phyloP scores from a whole-genome alignment of 345 rosid genomes.

The Lepidium aucheri region DNA sequence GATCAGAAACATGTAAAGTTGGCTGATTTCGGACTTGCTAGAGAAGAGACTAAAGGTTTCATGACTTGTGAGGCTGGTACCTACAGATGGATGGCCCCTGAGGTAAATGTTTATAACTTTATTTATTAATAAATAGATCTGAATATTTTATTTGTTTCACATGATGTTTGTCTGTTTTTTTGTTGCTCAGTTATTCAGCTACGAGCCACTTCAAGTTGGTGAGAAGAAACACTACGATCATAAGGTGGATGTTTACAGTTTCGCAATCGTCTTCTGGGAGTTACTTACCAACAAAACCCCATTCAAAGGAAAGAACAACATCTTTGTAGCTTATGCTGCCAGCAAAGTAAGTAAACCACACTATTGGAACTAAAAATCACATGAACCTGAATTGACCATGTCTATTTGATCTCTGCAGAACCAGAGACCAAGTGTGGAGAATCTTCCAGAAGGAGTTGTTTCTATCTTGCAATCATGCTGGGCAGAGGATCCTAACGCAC shows the following conservation, averaged over 20 bases:
- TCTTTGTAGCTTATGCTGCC: slow-evolving; percentile 50
- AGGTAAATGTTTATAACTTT: slow-evolving; percentile 32
- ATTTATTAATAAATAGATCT: not conserved
- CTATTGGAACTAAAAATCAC: not conserved
- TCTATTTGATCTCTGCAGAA: slow-evolving; percentile 32
- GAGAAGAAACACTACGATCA: slow-evolving; percentile 61
- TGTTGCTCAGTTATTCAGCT: slow-evolving; percentile 44
- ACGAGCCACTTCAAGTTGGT: slow-evolving; percentile 40
- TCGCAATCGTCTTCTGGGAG: slow-evolving; percentile 70
- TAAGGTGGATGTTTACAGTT: slow-evolving; percentile 79
- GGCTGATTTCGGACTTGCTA: slow-evolving; percentile 74
- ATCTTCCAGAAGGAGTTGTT: slow-evolving; percentile 35
- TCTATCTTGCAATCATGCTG: slow-evolving; percentile 52
- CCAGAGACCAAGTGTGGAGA: slow-evolving; percentile 57
- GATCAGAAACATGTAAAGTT: slow-evolving; percentile 46
- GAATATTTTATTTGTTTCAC: not conserved
- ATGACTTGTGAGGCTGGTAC: slow-evolving; percentile 50
- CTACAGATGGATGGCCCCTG: slow-evolving; percentile 36
- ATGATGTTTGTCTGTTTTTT: not conserved
- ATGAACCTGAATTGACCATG: not conserved
- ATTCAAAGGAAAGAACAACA: slow-evolving; percentile 43
- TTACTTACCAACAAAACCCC: slow-evolving; percentile 56
- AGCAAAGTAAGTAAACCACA: slow-evolving; percentile 35
- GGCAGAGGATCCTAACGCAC: slow-evolving; percentile 49
- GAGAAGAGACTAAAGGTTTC: slow-evolving; percentile 41